Conservation (phyloP, 1,284 basidiomycete genomes). For the Cryptococcus jaspeensis region DNA sequence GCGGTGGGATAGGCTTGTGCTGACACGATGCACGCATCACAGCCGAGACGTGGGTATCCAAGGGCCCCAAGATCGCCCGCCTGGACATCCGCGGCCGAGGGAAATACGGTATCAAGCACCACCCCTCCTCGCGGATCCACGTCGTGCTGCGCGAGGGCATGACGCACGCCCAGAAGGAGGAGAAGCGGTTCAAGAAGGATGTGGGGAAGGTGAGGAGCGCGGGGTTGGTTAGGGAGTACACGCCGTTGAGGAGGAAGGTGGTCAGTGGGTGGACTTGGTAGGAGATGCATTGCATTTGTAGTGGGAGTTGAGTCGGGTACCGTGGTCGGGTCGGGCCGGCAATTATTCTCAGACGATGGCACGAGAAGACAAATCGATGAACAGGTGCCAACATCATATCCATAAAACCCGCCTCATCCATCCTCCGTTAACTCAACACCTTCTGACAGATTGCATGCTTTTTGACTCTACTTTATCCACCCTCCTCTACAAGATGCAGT, state of each 20-base stretch:
- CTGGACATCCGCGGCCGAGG: conserved; percentile 86
- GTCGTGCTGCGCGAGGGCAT: conserved; percentile 81
- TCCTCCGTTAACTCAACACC: no score
- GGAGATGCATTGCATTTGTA: conserved; percentile 17
- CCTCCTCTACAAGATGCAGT: no score
- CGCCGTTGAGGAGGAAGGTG: conserved; percentile 70
- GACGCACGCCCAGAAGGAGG: conserved; percentile 68
- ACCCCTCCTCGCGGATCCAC: conserved; percentile 73
- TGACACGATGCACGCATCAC: conserved; percentile 1
- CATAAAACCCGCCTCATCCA: no score
- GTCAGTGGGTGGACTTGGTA: conserved; percentile 75
- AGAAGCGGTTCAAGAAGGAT: conserved; percentile 64
- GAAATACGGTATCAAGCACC: conserved; percentile 72
- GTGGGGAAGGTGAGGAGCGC: conserved; percentile 75
- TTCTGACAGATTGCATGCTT: no score
- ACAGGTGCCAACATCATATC: no score
- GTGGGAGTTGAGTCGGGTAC: no score
- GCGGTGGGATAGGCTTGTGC: neutral
- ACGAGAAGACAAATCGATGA: no score
- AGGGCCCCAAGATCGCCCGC: conserved; percentile 69
- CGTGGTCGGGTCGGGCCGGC: no score
- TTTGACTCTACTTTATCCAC: no score
- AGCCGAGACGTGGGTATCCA: conserved; percentile 93
- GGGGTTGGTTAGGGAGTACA: conserved; percentile 72
- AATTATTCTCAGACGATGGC: no score